phyloP scores from a whole-genome alignment of 2,329 filamentous ascomycete species.

The Ceratocystis colombiana region DNA sequence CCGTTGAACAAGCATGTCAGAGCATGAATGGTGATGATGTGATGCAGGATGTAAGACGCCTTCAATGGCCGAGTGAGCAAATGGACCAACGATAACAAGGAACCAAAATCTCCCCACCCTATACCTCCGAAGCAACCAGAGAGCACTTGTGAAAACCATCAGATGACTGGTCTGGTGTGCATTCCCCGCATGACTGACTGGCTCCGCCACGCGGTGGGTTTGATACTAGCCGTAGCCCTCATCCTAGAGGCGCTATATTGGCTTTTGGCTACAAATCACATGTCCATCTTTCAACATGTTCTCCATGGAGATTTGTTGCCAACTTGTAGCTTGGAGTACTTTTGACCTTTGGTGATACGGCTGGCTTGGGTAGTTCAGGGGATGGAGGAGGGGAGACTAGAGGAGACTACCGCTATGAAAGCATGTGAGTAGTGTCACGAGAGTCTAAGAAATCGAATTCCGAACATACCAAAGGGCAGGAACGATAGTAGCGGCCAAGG shows the following conservation, averaged over 20 bases:
- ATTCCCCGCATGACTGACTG: no score
- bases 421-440: neutral
- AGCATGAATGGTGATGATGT: neutral
- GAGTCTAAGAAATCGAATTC: neutral
- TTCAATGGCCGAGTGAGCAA: neutral
- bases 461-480: neutral
- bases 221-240: neutral
- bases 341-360: slow-evolving; percentile 1
- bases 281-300: neutral
- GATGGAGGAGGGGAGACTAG: neutral
- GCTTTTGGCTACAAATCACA: neutral
- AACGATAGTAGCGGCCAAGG: no score
- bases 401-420: neutral
- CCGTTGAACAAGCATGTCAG: neutral
- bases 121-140: neutral
- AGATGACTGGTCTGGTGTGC: neutral
- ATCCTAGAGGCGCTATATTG: neutral
- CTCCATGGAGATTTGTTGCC: neutral
- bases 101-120: neutral
- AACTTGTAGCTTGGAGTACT: neutral
- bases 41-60: neutral
- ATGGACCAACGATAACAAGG: neutral
- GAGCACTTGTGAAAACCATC: neutral
- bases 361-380: neutral
- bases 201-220: no score